Percentiles rank a stretch among this genome's conserved stretches.
Evolutionary conservation across 2,329 filamentous ascomycete species (phyloP).

Genomic region (Colletotrichum somersetense): DNA sequence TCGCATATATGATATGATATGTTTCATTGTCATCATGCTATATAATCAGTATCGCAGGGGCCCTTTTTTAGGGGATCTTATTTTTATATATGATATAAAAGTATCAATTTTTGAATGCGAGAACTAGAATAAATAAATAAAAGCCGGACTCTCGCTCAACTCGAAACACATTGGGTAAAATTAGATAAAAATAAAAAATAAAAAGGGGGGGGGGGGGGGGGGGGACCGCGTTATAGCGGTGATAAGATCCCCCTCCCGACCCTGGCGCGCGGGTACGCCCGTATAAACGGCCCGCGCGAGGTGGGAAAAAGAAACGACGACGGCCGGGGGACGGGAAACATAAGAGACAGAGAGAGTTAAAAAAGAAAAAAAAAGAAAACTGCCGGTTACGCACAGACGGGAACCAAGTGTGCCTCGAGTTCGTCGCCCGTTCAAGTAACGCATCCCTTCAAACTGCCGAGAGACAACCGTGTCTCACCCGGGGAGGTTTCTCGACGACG

Average conservation of each 20-base stretch:
- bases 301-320: background rate
- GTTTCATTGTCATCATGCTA: slow-evolving; percentile 1
- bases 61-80: too few relatives aligned
- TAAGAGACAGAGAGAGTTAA: background rate
- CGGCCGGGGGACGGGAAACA: background rate
- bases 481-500: background rate
- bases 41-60: too few relatives aligned
- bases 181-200: too few relatives aligned
- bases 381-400: background rate
- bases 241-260: background rate
- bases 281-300: slow-evolving; percentile 29
- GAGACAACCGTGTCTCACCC: background rate
- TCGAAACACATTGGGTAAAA: slow-evolving; percentile 6
- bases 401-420: too few relatives aligned
- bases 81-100: too few relatives aligned
- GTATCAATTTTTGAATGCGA: too few relatives aligned
- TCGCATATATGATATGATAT: background rate
- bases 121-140: too few relatives aligned
- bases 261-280: slow-evolving; percentile 20
- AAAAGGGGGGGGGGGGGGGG: background rate
- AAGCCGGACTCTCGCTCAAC: background rate
- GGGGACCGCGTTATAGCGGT: background rate
- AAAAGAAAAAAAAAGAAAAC: background rate
- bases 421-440: background rate
- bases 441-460: slow-evolving; percentile 14